Conservation (phyloP, 2,329 filamentous ascomycete species). For the Chaetomium sp. region DNA sequence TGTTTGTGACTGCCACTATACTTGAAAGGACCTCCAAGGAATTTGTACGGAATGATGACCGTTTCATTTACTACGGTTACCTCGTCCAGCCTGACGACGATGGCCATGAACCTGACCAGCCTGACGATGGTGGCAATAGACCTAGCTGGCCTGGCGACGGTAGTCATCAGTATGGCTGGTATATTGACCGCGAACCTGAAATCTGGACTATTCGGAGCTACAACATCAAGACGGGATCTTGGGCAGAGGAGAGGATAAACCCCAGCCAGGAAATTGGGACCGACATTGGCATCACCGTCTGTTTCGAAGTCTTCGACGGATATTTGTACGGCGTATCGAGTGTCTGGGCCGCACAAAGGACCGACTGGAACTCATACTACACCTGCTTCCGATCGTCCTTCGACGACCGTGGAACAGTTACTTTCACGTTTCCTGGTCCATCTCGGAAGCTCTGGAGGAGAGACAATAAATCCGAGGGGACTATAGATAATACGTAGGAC, state of each 20-base stretch:
- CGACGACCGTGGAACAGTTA: constrained; percentile 33
- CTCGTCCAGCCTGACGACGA: constrained; percentile 48
- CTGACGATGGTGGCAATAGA: no score
- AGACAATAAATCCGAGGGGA: constrained; percentile 61
- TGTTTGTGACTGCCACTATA: constrained; percentile 35
- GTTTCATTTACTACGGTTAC: constrained; percentile 61
- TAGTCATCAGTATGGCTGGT: no score
- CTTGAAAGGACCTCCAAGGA: constrained; percentile 47
- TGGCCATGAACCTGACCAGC: no score
- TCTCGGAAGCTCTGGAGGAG: constrained; percentile 54
- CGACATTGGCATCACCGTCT: constrained; percentile 61
- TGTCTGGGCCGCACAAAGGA: constrained; percentile 55
- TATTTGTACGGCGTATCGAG: constrained; percentile 67
- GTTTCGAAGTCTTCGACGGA: constrained; percentile 61
- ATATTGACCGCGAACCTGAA: no score
- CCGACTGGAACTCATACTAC: constrained; percentile 64
- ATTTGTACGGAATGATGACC: constrained; percentile 59
- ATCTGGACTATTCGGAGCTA: constrained; percentile 58
- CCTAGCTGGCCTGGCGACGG: no score
- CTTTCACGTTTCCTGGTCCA: constrained; percentile 35
- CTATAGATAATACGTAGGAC: constrained; percentile 69
- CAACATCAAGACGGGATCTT: constrained; percentile 36
- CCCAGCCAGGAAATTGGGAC: constrained; percentile 55
- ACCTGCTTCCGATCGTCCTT: constrained; percentile 59
- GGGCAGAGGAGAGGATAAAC: constrained; percentile 40